Conservation (phyloP, 2,329 filamentous ascomycete genomes). For the Pyricularia pennisetigena region DNA sequence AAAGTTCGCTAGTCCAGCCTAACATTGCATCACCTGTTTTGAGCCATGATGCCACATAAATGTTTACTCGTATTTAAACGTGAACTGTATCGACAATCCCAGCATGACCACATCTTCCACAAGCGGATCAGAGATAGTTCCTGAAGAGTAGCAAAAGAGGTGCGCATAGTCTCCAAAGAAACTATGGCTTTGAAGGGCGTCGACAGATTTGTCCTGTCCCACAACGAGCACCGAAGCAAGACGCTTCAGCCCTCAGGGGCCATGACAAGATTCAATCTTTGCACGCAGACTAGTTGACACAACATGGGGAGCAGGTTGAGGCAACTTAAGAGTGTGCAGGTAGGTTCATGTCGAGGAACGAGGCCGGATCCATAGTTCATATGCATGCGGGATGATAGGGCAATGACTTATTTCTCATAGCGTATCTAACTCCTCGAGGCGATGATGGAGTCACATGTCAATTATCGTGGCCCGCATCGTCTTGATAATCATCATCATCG, state of each 20-base stretch:
- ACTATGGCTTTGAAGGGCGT: neutral
- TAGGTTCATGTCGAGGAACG: slow-evolving; percentile 19
- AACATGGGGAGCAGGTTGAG: slow-evolving; percentile 68
- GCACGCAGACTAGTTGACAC: slow-evolving; percentile 97
- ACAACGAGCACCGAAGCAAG: slow-evolving; percentile 27
- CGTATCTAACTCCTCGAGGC: neutral
- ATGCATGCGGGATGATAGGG: neutral
- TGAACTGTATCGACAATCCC: neutral
- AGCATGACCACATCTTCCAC: neutral
- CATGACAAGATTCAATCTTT: slow-evolving; percentile 50
- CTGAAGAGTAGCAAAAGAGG: neutral
- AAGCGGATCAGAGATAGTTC: neutral
- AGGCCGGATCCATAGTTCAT: neutral
- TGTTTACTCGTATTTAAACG: neutral
- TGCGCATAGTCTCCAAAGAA: neutral
- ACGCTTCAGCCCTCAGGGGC: slow-evolving; percentile 34
- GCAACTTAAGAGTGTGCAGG: slow-evolving; percentile 96
- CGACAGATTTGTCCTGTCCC: neutral
- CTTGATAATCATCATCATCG: slow-evolving; percentile 26
- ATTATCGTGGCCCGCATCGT: neutral
- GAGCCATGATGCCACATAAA: neutral
- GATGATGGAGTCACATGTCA: neutral
- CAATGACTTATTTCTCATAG: neutral
- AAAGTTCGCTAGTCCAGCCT: neutral
- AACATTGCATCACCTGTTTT: neutral